These are phyloP conservation scores for Leccinum variicolor DNA, from an alignment of 768 basidiomycete species.

Conservation along the genomic window DNA sequence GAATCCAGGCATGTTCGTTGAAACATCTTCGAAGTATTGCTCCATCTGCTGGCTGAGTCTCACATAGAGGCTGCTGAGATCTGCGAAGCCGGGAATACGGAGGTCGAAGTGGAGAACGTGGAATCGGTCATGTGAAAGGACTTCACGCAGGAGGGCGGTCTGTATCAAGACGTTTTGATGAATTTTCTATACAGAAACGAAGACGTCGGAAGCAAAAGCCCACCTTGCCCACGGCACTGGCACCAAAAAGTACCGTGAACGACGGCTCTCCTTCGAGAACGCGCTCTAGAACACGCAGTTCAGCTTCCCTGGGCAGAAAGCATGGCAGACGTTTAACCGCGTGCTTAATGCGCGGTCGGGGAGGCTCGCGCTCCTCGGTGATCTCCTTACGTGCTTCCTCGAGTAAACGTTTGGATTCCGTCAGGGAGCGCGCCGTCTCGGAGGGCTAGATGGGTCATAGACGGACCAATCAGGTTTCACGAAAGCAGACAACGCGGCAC, in stretches of 20 bases:
- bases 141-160: conserved; percentile 78
- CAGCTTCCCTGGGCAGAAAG: conserved; percentile 67
- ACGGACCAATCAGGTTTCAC: conserved; percentile 8
- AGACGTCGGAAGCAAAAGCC: not conserved
- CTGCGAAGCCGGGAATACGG: conserved; percentile 81
- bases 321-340: conserved; percentile 75
- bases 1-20: conserved; percentile 56
- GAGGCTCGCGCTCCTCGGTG: conserved; percentile 59
- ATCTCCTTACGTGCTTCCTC: conserved; percentile 80
- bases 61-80: conserved; percentile 71
- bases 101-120: conserved; percentile 85
- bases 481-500: not conserved
- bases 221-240: conserved; percentile 80
- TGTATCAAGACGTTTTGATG: conserved; percentile 24
- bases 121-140: conserved; percentile 63
- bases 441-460: conserved; percentile 51
- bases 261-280: conserved; percentile 65
- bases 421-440: conserved; percentile 73
- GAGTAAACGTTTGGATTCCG: conserved; percentile 70
- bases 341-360: conserved; percentile 68
- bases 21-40: conserved; percentile 68
- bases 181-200: conserved; percentile 1
- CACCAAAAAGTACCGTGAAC: conserved; percentile 78
- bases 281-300: conserved; percentile 63
- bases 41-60: conserved; percentile 82